Evolutionary conservation across 2,329 filamentous ascomycete genomes (phyloP), one percentile per base, ranked within the genome.

Genomic region (Lachnellula occidentalis): DNA sequence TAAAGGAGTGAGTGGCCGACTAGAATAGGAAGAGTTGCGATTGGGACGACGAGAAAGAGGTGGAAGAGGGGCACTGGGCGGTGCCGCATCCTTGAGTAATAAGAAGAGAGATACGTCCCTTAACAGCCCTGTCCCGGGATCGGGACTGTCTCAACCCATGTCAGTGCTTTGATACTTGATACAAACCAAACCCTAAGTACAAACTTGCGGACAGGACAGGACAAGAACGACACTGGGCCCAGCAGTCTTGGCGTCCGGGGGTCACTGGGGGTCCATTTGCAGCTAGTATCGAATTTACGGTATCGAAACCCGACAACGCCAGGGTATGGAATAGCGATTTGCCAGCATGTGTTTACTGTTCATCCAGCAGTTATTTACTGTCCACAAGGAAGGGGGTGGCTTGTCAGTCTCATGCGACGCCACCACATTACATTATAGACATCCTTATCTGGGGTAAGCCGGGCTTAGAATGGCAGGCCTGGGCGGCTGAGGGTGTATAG

Each of bases 1-100:
- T 69, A 75, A 79, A 77, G 73, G 76, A 80, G 74, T 68, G 77
- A 78, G 75, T 78, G 71, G 71, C 70, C 70, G 70, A 66, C 66
- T 66, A 69, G 68, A 68, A 68, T 66, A 66, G 64, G 62, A 70
- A 68, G 67, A 68, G 62, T 66, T 69, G 68, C 68, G 69, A 69
- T 71, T 73, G 72, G 72, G 72, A 74, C 70, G 73, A 73, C 71
- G 74, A 71, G 70, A 70, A 70, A 68, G 71, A 68, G 65, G 65
- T 56, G 61, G 50, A 64, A 64, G 73, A 74, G 72, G 74, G 74
- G 73, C 73, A 72, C 73, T 74, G 74, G 74, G 73, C 73, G 72
- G 73, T 74, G 75, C 74, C 74, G 73, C 70, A 74, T 70, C 72
- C 72, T 68, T 68, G 72, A 73, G 72, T 75, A 67, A 78, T 78